Evolutionary conservation across 371 early-diverging fungal genomes (phyloP).

Genomic region (Nematocida parisii): DNA sequence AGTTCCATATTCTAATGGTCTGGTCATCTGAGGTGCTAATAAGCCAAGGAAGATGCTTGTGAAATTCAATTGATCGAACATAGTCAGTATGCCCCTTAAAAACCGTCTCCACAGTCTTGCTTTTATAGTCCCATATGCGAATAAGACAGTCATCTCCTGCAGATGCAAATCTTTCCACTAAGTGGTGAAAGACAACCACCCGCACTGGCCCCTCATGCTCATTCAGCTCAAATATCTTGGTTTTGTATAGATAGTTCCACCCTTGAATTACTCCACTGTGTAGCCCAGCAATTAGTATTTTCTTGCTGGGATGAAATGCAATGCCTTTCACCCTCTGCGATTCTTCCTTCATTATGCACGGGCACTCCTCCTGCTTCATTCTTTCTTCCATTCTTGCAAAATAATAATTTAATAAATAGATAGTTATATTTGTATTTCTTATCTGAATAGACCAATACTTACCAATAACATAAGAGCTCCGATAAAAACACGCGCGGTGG

Average conservation of each 20-base stretch:
- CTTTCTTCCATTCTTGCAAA: slow-evolving; percentile 28
- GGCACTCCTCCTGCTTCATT: slow-evolving; percentile 27
- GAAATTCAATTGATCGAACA: slow-evolving; percentile 91
- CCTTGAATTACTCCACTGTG: slow-evolving; percentile 94
- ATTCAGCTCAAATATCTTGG: slow-evolving; percentile 85
- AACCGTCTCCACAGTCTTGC: slow-evolving; percentile 82
- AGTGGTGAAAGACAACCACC: slow-evolving; percentile 89
- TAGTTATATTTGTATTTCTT: slow-evolving; percentile 10
- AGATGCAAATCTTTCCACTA: slow-evolving; percentile 90
- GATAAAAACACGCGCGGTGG: no score
- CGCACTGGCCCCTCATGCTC: slow-evolving; percentile 98
- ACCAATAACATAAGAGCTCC: no score
- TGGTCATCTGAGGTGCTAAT: slow-evolving; percentile 93
- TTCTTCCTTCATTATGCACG: slow-evolving; percentile 52
- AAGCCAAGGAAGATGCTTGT: slow-evolving; percentile 95
- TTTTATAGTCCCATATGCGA: slow-evolving; percentile 98
- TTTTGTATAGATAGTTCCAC: slow-evolving; percentile 96
- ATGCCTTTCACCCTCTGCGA: slow-evolving; percentile 81
- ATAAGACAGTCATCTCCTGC: slow-evolving; percentile 98
- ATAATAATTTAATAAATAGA: slow-evolving; percentile 54
- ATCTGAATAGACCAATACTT: neutral
- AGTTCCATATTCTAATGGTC: slow-evolving; percentile 97
- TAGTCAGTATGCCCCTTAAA: slow-evolving; percentile 96
- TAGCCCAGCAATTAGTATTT: slow-evolving; percentile 88
- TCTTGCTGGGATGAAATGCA: slow-evolving; percentile 91